phyloP scores from a whole-genome alignment of 352 stramenopile species.

The Phytopythium aichiense region DNA sequence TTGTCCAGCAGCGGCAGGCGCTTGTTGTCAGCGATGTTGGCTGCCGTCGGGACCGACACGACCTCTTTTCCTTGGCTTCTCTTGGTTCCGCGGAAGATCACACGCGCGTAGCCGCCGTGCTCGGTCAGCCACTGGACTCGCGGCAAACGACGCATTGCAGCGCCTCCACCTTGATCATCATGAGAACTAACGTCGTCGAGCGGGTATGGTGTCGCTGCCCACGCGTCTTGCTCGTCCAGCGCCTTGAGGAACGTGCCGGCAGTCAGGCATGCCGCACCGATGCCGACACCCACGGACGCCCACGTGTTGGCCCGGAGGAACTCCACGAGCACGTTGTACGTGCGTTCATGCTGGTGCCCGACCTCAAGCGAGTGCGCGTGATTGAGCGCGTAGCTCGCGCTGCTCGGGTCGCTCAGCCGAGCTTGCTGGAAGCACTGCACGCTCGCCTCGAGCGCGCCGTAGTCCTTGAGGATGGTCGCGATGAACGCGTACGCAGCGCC shows the following conservation, averaged over 20 bases:
- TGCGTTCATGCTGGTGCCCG: constrained; percentile 30
- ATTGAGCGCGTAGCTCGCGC: constrained; percentile 63
- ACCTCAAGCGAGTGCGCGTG: constrained; percentile 58
- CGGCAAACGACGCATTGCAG: neutral
- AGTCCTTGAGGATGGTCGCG: constrained; percentile 73
- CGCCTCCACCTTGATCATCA: neutral
- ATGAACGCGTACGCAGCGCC: constrained; percentile 71
- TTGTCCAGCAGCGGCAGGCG: constrained; percentile 16
- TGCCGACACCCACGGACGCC: constrained; percentile 23
- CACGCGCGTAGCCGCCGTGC: constrained; percentile 17
- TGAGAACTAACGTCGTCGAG: neutral
- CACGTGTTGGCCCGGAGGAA: constrained; percentile 41
- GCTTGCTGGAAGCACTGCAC: constrained; percentile 56
- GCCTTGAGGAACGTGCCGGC: constrained; percentile 26
- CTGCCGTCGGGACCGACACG: constrained; percentile 4
- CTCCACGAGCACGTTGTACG: constrained; percentile 30
- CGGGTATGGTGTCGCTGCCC: constrained; percentile 5
- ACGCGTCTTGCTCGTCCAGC: constrained; percentile 22
- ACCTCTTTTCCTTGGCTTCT: constrained; percentile 6
- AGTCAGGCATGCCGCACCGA: constrained; percentile 11
- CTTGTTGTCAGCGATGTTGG: constrained; percentile 4
- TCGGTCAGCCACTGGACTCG: constrained; percentile 22
- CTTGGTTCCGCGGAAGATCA: constrained; percentile 7
- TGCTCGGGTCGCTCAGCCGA: constrained; percentile 28
- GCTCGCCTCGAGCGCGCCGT: constrained; percentile 42